phyloP scores from a whole-genome alignment of 2,329 filamentous ascomycete genomes.

The Colletotrichum aenigma region DNA sequence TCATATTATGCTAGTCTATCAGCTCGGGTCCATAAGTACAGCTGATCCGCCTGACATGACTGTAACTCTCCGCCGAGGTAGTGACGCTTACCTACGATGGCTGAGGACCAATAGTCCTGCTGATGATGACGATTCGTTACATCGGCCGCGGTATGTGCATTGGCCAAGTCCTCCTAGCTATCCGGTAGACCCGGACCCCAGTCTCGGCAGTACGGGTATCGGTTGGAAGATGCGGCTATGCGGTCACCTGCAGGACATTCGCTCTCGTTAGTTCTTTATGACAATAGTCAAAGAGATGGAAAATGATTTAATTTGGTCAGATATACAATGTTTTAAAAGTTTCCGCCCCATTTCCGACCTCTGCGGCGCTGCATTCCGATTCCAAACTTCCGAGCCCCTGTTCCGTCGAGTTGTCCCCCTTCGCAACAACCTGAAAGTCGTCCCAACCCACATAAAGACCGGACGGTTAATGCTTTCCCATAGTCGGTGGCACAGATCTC shows the following conservation, averaged over 20 bases:
- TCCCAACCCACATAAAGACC: neutral
- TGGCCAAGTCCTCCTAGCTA: neutral
- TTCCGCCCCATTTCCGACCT: neutral
- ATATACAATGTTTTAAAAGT: neutral
- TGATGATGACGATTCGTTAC: neutral
- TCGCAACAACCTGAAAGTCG: neutral
- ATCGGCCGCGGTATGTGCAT: neutral
- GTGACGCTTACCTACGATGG: neutral
- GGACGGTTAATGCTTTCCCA: neutral
- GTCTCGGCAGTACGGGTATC: neutral
- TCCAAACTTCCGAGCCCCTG: neutral
- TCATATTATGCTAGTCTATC: neutral
- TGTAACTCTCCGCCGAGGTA: neutral
- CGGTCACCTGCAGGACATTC: neutral
- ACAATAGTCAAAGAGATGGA: neutral
- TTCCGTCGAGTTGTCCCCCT: neutral
- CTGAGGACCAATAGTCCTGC: neutral
- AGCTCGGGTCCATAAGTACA: neutral
- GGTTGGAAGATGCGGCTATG: neutral
- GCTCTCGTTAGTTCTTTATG: neutral
- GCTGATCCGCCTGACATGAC: neutral
- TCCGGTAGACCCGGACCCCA: neutral
- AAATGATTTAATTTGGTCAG: neutral
- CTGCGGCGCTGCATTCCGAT: neutral
- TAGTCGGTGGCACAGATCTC: neutral